Base-by-base conservation (phyloP, 1,284 basidiomycete species). In the Inonotus obliquus region DNA sequence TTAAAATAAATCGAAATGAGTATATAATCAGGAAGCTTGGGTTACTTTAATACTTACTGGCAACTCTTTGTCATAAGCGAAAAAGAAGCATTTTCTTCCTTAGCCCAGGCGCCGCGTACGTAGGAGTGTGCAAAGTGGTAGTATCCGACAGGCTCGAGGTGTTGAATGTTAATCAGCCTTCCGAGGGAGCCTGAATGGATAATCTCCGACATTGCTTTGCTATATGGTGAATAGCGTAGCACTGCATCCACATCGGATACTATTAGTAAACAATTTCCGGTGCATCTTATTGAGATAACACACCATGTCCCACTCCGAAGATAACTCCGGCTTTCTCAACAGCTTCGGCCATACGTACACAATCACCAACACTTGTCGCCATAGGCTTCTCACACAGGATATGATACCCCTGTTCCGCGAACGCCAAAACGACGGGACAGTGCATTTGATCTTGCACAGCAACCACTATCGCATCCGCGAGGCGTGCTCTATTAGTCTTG, bases 371-470 rank as follows among this genome's bases (percentile, higher is more conserved):
- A 58, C 72, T 81, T 1, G 90, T 93, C 1, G 91, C 90, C 89
- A 95, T 92, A 0, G 92, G 92, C 71, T 94, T 95, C 79, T 95
- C 92, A 71, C 92, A 93, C 29, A 95, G 78, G 61, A 95, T 90
- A 69, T 93, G 85, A 70, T 94, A 94, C 1, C 91, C 91, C 69
- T 91, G 89, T 59, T 78, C 79, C 1, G 86, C 85, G 72, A 93
- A 94, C 0, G 86, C 89, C 6, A 82, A 69, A 0, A 87, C 83
- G 11, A 92, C 85, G 65, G 89, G 85, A 37, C 81, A 77, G 69
- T 94, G 92, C 80, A 92, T 80, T 48, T 81, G 75, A 69, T 94
- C 92, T 64, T 91, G 89, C 0, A 92, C 88, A 2, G 87, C 78
- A 64, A 95, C 79, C 59, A 93, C 69, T 13, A 94, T 83, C 0